A percentile compares a stretch with the other conserved stretches of the same genome.
These are phyloP conservation scores for Croton setiger DNA, from an alignment of 441 rosid genomes.

Conservation along the genomic window DNA sequence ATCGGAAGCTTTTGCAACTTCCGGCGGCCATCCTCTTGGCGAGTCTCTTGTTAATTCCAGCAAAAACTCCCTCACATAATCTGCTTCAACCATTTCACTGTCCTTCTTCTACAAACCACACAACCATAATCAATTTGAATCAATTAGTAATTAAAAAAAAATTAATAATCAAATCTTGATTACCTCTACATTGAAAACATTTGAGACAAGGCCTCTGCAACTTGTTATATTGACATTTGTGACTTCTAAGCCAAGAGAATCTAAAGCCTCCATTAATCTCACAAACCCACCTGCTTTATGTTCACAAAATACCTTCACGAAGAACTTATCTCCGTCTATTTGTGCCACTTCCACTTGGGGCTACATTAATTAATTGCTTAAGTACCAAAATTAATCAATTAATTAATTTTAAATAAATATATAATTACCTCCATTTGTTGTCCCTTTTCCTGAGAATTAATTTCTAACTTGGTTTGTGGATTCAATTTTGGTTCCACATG, in stretches of 20 bases:
- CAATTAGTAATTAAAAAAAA: background rate
- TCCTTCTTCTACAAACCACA: conserved; percentile 69
- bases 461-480: conserved; percentile 42
- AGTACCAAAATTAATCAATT: background rate
- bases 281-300: conserved; percentile 81
- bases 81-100: conserved; percentile 70
- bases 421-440: conserved; percentile 85
- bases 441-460: conserved; percentile 47
- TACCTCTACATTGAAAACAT: conserved; percentile 89
- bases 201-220: conserved; percentile 70
- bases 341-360: conserved; percentile 88
- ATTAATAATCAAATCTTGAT: background rate
- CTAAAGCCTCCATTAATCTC: conserved; percentile 77
- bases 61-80: conserved; percentile 70
- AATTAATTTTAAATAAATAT: no score
- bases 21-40: conserved; percentile 51
- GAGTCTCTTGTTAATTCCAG: conserved; percentile 65
- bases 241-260: conserved; percentile 77
- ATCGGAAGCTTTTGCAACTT: conserved; percentile 37
- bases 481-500: conserved; percentile 42
- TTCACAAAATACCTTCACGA: conserved; percentile 85
- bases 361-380: conserved; percentile 35
- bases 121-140: background rate
- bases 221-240: conserved; percentile 79
- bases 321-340: conserved; percentile 75